phyloP scores from a whole-genome alignment of 225 moss, liverwort and hornwort species.

The Lunularia cruciata region DNA sequence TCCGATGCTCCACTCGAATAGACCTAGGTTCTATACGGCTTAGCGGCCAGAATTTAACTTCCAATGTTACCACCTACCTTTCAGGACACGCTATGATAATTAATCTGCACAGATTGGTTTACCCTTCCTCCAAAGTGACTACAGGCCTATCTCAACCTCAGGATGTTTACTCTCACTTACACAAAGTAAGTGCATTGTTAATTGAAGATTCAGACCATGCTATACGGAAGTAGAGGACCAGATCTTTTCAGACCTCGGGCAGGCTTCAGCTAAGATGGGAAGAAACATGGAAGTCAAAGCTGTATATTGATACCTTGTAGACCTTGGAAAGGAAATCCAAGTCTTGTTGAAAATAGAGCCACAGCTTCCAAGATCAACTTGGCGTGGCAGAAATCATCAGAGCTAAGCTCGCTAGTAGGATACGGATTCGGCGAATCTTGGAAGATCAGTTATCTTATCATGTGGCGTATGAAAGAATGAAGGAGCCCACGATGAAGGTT shows the following conservation, averaged over 20 bases:
- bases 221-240: not conserved
- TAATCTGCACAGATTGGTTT: not conserved
- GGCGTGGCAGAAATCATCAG: too few relatives aligned
- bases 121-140: not conserved
- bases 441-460: too few relatives aligned
- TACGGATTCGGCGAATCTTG: too few relatives aligned
- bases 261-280: too few relatives aligned
- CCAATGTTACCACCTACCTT: not conserved
- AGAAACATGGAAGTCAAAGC: too few relatives aligned
- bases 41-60: not conserved
- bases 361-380: too few relatives aligned
- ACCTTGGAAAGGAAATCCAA: too few relatives aligned
- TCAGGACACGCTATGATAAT: conserved; percentile 1
- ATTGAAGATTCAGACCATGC: not conserved
- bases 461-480: too few relatives aligned
- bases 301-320: too few relatives aligned
- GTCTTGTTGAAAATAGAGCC: too few relatives aligned
- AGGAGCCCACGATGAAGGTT: too few relatives aligned
- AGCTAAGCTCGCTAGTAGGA: too few relatives aligned
- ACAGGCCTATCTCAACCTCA: not conserved
- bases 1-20: not conserved
- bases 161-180: conserved; percentile 4
- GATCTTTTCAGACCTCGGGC: conserved; percentile 11
- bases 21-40: not conserved
- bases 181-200: not conserved